These are phyloP conservation scores for Chlorophyllum brunneum DNA, from an alignment of 768 basidiomycete genomes.

Conservation along the genomic window DNA sequence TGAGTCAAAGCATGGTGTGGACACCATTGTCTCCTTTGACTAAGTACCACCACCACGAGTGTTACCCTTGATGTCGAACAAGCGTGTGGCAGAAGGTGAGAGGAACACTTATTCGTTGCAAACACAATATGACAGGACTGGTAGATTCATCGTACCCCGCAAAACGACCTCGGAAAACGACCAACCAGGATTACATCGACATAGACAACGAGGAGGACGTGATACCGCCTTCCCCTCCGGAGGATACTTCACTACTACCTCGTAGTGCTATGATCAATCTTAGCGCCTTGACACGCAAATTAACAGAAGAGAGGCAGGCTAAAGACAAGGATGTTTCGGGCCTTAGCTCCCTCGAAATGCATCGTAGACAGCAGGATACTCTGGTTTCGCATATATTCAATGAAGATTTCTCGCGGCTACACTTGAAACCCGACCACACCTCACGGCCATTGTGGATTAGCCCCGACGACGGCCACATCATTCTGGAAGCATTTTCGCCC, in stretches of 20 bases:
- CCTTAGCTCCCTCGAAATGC: constrained; percentile 53
- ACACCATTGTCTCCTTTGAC: neutral
- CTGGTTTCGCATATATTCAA: constrained; percentile 81
- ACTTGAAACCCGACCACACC: constrained; percentile 86
- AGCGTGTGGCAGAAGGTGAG: constrained; percentile 37
- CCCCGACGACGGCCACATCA: constrained; percentile 88
- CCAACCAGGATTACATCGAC: constrained; percentile 51
- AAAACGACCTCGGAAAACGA: constrained; percentile 43
- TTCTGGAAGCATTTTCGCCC: constrained; percentile 95
- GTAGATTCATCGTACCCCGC: constrained; percentile 30
- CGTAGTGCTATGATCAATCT: constrained; percentile 82
- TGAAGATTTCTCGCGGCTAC: constrained; percentile 83
- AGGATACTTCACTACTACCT: constrained; percentile 50
- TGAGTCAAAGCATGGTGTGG: neutral
- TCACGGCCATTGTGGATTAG: constrained; percentile 96
- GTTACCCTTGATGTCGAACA: constrained; percentile 27
- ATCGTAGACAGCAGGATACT: constrained; percentile 69
- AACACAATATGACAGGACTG: constrained; percentile 9
- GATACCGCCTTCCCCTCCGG: constrained; percentile 51
- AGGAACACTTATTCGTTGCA: constrained; percentile 2
- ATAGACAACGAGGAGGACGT: constrained; percentile 57
- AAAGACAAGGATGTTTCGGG: constrained; percentile 41
- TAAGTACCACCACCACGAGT: neutral
- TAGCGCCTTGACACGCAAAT: constrained; percentile 75
- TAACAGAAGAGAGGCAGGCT: constrained; percentile 57